phyloP scores from a whole-genome alignment of 1,139 yeast species.

The Protomyces arabidopsidicola region DNA sequence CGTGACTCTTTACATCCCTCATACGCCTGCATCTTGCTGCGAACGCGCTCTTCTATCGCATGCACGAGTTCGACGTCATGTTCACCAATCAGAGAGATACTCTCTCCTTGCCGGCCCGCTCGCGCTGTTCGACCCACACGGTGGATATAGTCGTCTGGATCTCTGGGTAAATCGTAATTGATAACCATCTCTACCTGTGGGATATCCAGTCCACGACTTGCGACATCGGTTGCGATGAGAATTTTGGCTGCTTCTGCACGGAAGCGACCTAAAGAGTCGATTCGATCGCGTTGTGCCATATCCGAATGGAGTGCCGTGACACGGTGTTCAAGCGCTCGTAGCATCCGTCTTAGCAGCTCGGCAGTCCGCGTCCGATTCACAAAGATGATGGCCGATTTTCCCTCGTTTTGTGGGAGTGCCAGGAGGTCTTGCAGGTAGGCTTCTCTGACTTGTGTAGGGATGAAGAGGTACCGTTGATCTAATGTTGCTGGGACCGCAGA shows the following conservation, averaged over 20 bases:
- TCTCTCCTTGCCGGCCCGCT: conserved; percentile 79
- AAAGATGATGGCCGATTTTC: conserved; percentile 73
- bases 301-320: conserved; percentile 91
- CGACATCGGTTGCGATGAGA: conserved; percentile 91
- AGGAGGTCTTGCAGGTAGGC: conserved; percentile 72
- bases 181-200: conserved; percentile 85
- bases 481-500: conserved; percentile 78
- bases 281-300: conserved; percentile 88
- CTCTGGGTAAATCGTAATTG: conserved; percentile 90
- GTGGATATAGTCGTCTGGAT: conserved; percentile 93
- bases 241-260: conserved; percentile 92
- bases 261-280: conserved; percentile 84
- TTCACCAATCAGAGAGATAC: conserved; percentile 72
- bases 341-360: conserved; percentile 71
- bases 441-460: conserved; percentile 85
- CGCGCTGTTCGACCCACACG: conserved; percentile 99
- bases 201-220: conserved; percentile 94
- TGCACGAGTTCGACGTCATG: conserved; percentile 76
- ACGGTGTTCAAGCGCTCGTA: conserved; percentile 66
- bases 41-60: conserved; percentile 80
- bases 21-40: conserved; percentile 68
- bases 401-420: conserved; percentile 56
- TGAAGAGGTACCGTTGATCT: conserved; percentile 50
- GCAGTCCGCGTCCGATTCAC: conserved; percentile 90
- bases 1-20: conserved; percentile 67